Evolutionary conservation across 257 asterid genomes (phyloP), one percentile per base, ranked within the genome.

Genomic region (Ocimum tenuiflorum): DNA sequence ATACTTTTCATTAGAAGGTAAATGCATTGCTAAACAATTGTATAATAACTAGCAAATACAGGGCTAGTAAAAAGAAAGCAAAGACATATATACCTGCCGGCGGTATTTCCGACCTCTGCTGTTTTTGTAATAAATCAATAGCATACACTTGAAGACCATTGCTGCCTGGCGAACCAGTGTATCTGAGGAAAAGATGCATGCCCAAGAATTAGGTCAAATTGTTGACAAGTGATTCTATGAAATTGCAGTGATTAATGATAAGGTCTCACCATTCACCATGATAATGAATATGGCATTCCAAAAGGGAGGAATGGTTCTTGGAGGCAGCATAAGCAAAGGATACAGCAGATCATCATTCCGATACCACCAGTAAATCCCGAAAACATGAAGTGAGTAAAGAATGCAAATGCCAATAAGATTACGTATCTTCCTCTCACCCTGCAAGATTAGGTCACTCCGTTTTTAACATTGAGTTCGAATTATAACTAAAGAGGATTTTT

Each of bases 251-350:
- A 60, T 19, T 23, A 17, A 49, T 27, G 55, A 69, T 61, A 38
- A 75, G 60, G 67, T 67, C 88, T 23, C 73, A 90, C 97, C 97
- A 70, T 91, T 91, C 71, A 84, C 91, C 95, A 91, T 80, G 82
- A 91, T 84, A 59, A 91, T 80, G 71, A 91, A 91, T 67, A 88
- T 79, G 1, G 96, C 95, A 80, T 88, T 81, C 96, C 97, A 88
- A 79, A 91, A 91, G 48, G 90, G 95, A 33, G 97, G 96, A 58
- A 91, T 83, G 59, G 85, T 73, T 77, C 71, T 91, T 31, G 95
- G 96, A 13, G 97, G 97, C 53, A 91, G 83, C 95, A 91, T 84
- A 77, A 83, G 59, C 63, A 91, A 77, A 3, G 95, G 97, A 77
- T 78, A 78, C 0, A 86, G 52, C 60, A 88, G 82, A 66, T 86